Conservation (phyloP, 192 early-diverging fungal species). For the Podila clonocystis region DNA sequence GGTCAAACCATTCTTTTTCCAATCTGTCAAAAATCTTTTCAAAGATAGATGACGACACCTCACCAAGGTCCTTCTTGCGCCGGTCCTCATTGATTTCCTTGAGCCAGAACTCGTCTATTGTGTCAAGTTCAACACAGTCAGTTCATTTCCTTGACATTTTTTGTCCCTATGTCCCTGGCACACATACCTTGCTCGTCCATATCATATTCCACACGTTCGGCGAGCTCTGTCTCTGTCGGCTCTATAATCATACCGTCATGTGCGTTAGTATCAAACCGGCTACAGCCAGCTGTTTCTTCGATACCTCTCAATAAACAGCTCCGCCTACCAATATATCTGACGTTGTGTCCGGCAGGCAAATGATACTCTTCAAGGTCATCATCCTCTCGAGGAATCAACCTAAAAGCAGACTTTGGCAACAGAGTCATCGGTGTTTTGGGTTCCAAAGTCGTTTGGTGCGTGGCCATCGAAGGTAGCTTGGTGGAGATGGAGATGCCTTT, state of each 20-base stretch:
- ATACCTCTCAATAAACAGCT: too few relatives aligned
- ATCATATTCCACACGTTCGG: constrained; percentile 90
- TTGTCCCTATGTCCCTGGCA: background rate
- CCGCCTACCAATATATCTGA: constrained; percentile 68
- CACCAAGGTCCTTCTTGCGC: constrained; percentile 58
- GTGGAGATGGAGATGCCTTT: background rate
- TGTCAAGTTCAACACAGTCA: background rate
- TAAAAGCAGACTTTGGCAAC: constrained; percentile 59
- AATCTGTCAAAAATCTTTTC: constrained; percentile 89
- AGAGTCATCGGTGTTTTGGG: constrained; percentile 31
- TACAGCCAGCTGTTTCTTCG: too few relatives aligned
- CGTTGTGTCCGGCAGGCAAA: constrained; percentile 76
- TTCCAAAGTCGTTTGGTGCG: constrained; percentile 13
- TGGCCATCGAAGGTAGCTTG: background rate
- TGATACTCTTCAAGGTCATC: constrained; percentile 55
- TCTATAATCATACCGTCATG: constrained; percentile 38
- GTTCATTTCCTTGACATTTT: background rate
- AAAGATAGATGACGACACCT: constrained; percentile 71
- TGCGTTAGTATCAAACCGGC: too few relatives aligned
- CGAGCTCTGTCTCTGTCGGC: constrained; percentile 65
- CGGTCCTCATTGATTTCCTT: constrained; percentile 73
- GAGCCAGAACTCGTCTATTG: constrained; percentile 80
- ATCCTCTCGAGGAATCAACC: constrained; percentile 36
- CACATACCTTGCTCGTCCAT: constrained; percentile 94
- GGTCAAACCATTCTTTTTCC: constrained; percentile 98